Evolutionary conservation across 2,329 filamentous ascomycete species (phyloP).

Genomic region (Fusarium luffae): DNA sequence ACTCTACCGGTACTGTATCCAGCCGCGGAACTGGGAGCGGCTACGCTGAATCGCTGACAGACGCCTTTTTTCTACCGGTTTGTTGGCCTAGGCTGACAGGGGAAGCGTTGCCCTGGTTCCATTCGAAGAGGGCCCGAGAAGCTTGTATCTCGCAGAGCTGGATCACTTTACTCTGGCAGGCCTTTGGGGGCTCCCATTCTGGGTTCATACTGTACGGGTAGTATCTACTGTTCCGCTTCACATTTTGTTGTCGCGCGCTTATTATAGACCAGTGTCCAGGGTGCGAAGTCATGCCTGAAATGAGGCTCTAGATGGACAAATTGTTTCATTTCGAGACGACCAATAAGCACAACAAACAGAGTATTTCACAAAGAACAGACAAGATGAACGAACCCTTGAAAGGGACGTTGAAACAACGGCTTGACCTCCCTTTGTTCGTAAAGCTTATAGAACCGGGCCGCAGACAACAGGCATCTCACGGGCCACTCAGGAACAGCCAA

Average conservation of each 20-base stretch:
- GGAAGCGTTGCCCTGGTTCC: slow-evolving; percentile 5
- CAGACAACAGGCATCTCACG: slow-evolving; percentile 18
- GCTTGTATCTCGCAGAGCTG: slow-evolving; percentile 4
- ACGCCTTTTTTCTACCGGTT: slow-evolving; percentile 24
- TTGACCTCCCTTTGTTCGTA: slow-evolving; percentile 28
- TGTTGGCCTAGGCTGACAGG: slow-evolving; percentile 23
- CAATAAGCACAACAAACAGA: slow-evolving; percentile 11
- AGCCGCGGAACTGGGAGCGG: slow-evolving; percentile 26
- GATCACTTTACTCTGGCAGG: not conserved
- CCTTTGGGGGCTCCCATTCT: not conserved
- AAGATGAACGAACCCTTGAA: slow-evolving; percentile 27
- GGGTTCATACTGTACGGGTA: slow-evolving; percentile 25
- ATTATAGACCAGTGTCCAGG: not conserved
- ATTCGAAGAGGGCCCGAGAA: not conserved
- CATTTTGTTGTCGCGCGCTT: slow-evolving; percentile 28
- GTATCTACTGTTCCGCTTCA: not conserved
- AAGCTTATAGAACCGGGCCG: slow-evolving; percentile 34
- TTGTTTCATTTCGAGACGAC: slow-evolving; percentile 26
- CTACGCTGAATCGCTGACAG: slow-evolving; percentile 39
- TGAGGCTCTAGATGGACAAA: slow-evolving; percentile 14
- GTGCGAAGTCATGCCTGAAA: slow-evolving; percentile 1
- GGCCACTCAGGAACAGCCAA: slow-evolving; percentile 32
- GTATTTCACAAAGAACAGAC: slow-evolving; percentile 9
- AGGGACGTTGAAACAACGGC: slow-evolving; percentile 42
- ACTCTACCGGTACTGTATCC: slow-evolving; percentile 21